Percentiles rank a stretch among this genome's conserved stretches.
phyloP scores from a whole-genome alignment of 805 yeast species.

The Yarrowia sp. region DNA sequence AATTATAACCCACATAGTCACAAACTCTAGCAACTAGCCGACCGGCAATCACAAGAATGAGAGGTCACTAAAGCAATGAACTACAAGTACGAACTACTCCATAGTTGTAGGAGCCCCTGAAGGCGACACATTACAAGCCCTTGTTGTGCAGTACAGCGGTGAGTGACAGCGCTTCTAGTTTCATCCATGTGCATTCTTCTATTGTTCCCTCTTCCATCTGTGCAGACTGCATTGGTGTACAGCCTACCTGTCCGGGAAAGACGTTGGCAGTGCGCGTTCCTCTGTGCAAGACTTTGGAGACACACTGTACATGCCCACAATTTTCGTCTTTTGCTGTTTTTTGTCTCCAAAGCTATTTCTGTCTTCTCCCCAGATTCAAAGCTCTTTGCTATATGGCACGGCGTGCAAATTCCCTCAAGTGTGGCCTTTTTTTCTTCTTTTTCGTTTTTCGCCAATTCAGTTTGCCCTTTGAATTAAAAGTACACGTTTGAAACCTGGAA shows the following conservation, averaged over 20 bases:
- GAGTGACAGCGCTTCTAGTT: too few species aligned
- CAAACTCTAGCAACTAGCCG: not conserved
- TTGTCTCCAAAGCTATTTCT: not conserved
- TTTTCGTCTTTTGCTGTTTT: not conserved
- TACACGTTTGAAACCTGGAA: slow-evolving; percentile 16
- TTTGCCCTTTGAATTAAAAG: not conserved
- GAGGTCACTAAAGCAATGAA: too few species aligned
- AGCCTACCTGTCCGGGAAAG: not conserved
- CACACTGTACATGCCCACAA: slow-evolving; percentile 1
- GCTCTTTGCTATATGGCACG: not conserved
- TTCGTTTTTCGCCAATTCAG: not conserved
- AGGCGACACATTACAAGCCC: too few species aligned
- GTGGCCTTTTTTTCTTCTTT: slow-evolving; percentile 1
- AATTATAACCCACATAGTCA: slow-evolving; percentile 1
- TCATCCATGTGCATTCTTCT: not conserved
- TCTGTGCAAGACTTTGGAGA: not conserved
- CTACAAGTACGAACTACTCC: too few species aligned
- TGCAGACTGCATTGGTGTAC: slow-evolving; percentile 9
- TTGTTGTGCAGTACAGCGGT: too few species aligned
- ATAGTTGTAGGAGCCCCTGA: too few species aligned
- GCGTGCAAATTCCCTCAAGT: slow-evolving; percentile 26
- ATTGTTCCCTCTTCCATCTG: not conserved
- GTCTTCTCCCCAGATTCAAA: not conserved
- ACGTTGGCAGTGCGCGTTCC: slow-evolving; percentile 5
- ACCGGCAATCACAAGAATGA: not conserved